These are phyloP conservation scores for Paragyromitra xinjiangensis DNA, from an alignment of 495 filamentous ascomycete species.

Conservation along the genomic window DNA sequence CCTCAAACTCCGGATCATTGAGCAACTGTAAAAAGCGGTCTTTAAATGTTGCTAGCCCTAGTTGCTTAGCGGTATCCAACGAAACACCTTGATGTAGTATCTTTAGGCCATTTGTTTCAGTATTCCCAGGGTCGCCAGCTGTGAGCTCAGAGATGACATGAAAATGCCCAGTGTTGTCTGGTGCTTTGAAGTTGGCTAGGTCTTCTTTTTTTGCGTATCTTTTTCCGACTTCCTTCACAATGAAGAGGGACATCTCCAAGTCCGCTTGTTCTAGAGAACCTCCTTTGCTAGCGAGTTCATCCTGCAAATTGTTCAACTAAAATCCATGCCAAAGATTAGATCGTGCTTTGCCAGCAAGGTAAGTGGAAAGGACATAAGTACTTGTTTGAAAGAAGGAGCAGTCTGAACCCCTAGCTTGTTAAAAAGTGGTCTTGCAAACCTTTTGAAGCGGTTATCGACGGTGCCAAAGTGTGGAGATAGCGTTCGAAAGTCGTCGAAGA, in stretches of 20 bases:
- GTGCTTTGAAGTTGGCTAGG: slow-evolving; percentile 31
- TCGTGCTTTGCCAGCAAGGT: neutral
- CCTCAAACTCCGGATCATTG: slow-evolving; percentile 57
- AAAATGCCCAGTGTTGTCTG: slow-evolving; percentile 36
- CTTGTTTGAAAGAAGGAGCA: slow-evolving; percentile 39
- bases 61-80: slow-evolving; percentile 24
- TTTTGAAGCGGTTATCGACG: neutral
- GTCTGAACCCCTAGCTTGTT: slow-evolving; percentile 26
- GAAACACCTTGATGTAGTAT: slow-evolving; percentile 57
- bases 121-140: slow-evolving; percentile 22
- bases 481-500: slow-evolving; percentile 16
- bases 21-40: slow-evolving; percentile 52
- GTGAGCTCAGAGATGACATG: slow-evolving; percentile 39
- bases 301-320: slow-evolving; percentile 44
- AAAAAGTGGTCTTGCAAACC: neutral
- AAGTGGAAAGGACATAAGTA: neutral
- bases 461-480: slow-evolving; percentile 33
- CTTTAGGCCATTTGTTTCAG: neutral
- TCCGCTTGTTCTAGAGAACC: neutral
- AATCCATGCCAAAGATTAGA: neutral
- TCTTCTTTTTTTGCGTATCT: neutral
- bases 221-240: slow-evolving; percentile 37
- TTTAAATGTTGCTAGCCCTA: slow-evolving; percentile 55
- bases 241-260: slow-evolving; percentile 36
- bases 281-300: slow-evolving; percentile 5